These are phyloP conservation scores for Sporothrix inflata DNA, from an alignment of 2,329 filamentous ascomycete genomes.

Conservation along the genomic window DNA sequence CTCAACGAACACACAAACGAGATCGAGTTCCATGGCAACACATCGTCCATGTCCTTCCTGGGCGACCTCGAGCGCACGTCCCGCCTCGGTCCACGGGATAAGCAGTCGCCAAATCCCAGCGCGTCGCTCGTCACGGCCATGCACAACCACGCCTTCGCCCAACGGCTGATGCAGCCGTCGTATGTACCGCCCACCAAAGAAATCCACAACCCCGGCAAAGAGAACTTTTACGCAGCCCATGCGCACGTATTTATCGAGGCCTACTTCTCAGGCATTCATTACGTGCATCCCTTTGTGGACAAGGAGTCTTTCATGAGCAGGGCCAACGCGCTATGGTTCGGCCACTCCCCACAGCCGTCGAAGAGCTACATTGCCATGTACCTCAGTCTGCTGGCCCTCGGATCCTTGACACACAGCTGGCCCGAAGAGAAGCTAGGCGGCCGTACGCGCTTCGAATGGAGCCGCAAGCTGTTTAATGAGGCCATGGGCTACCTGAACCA, in stretches of 20 bases:
- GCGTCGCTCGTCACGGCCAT: neutral
- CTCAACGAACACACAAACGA: neutral
- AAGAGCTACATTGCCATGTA: conserved; percentile 1
- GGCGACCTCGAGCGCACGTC: neutral
- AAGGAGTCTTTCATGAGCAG: neutral
- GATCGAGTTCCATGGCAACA: neutral
- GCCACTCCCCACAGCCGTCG: neutral
- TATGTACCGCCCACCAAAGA: neutral
- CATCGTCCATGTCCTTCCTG: neutral
- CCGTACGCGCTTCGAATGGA: neutral
- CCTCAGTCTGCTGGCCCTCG: neutral
- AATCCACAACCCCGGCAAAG: neutral
- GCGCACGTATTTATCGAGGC: neutral
- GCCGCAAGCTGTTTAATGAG: neutral
- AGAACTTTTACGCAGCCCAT: neutral
- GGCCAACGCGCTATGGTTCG: neutral
- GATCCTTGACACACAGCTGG: neutral
- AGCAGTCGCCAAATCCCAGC: neutral
- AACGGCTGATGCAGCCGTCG: neutral
- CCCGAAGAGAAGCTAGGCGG: neutral
- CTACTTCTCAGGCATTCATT: neutral
- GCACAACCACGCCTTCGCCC: neutral
- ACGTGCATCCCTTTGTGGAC: neutral
- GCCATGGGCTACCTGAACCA: neutral
- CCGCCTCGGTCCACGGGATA: neutral